Evolutionary conservation across 2,329 filamentous ascomycete genomes (phyloP), one percentile per base, ranked within the genome.

Genomic region (Shiraia bambusicola): DNA sequence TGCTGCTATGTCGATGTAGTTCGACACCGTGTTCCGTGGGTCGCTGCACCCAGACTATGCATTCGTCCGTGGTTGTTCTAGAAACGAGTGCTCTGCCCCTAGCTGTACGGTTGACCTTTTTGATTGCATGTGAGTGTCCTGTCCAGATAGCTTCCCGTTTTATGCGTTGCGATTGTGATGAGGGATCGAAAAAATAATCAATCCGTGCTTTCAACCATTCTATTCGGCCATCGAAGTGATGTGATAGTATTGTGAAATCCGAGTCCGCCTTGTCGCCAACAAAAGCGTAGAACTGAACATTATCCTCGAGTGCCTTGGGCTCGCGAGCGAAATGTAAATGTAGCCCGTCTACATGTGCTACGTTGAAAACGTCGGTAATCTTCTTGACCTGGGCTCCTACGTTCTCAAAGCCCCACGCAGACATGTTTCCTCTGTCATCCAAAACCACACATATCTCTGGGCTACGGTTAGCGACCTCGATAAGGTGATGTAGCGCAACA

Each of bases 321-420:
- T 58, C 49, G 16, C 60, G 62, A 12, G 65, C 59, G 41, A 73
- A 70, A 40, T 69, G 65, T 19, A 71, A 43, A 47, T 58, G 64
- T 42, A 84, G 53, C 2, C 78, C 78, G 58, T 87, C 81, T 17
- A 91, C 80, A 59, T 94, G 87, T 1, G 88, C 83, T 54, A 96
- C 84, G 60, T 89, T 93, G 72, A 93, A 94, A n/a, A 92, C 80
- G 48, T 84, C 82, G 19, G 82, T 76, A 3, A 79, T 76, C 45
- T 80, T 81, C 52, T 80, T 81, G 24, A 77, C 74, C 59, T 84
- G 88, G 56, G 81, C 83, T 26, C 86, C 85, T 14, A 95, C 80
- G 59, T 92, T 91, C 65, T 97, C 91, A 41, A 98, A 72, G 0
- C 89, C 92, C 88, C 92, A 96, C 0, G 88, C 89, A 28, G 88